Percentiles rank a stretch among this genome's conserved stretches.
Conservation (phyloP, 2,329 filamentous ascomycete genomes). For the Rhytidhysteron rufulum region DNA sequence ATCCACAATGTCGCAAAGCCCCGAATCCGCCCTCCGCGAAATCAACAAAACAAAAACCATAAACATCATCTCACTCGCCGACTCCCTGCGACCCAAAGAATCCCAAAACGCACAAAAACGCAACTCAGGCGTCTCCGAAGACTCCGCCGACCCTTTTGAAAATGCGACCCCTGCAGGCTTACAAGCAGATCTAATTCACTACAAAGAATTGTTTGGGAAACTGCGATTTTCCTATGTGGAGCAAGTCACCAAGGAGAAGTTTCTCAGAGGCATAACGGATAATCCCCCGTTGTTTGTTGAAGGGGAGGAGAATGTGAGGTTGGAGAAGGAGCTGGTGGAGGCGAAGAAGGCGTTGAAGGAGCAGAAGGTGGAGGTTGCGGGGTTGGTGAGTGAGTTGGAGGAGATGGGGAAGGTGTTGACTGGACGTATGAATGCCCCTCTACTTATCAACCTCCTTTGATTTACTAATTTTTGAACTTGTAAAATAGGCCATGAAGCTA, state of each 20-base stretch:
- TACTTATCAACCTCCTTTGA: too few relatives aligned
- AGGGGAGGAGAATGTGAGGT: conserved; percentile 65
- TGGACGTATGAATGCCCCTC: conserved; percentile 39
- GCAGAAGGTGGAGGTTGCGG: conserved; percentile 73
- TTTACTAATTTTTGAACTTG: too few relatives aligned
- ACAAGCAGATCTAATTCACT: conserved; percentile 80
- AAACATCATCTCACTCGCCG: conserved; percentile 72
- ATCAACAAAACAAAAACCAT: conserved; percentile 59
- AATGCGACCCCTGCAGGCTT: conserved; percentile 71
- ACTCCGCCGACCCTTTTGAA: conserved; percentile 61
- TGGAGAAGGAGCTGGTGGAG: conserved; percentile 57
- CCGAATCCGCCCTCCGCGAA: conserved; percentile 43
- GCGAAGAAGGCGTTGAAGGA: conserved; percentile 73
- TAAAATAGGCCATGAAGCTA: conserved; percentile 52
- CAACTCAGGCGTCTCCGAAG: conserved; percentile 63
- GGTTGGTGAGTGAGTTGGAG: conserved; percentile 71
- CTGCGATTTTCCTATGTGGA: conserved; percentile 96
- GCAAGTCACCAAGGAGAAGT: conserved; percentile 98
- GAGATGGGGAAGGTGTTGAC: conserved; percentile 56
- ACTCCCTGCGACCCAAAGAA: conserved; percentile 62
- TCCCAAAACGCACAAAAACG: conserved; percentile 38
- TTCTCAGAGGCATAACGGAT: conserved; percentile 86
- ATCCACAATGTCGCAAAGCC: conserved; percentile 20
- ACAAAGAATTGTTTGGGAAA: conserved; percentile 88
- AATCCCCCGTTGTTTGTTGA: conserved; percentile 84